Conservation (phyloP, 2,329 filamentous ascomycete genomes). For the Ophiostoma pallidulum region DNA sequence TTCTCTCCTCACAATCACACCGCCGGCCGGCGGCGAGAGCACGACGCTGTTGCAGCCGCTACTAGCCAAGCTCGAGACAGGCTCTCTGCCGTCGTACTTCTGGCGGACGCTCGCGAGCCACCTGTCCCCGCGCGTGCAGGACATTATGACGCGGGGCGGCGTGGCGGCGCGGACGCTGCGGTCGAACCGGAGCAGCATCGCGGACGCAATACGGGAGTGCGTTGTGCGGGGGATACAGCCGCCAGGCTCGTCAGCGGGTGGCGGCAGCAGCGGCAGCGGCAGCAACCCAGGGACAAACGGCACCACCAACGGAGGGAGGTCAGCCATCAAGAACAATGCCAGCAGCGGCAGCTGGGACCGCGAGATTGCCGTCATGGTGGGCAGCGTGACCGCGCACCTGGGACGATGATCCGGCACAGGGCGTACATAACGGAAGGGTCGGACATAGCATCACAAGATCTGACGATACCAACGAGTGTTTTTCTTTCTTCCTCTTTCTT, state of each 20-base stretch:
- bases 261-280: slow-evolving; percentile 22
- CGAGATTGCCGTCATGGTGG: slow-evolving; percentile 91
- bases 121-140: slow-evolving; percentile 67
- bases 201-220: slow-evolving; percentile 70
- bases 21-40: slow-evolving; percentile 21
- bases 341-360: slow-evolving; percentile 62
- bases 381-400: slow-evolving; percentile 59
- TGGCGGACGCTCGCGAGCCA: slow-evolving; percentile 81
- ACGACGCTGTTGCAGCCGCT: slow-evolving; percentile 60
- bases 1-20: not conserved
- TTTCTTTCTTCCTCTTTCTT: not conserved
- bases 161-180: slow-evolving; percentile 73
- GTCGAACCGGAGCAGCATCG: slow-evolving; percentile 63
- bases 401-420: too few relatives aligned
- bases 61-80: slow-evolving; percentile 71
- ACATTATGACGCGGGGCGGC: slow-evolving; percentile 74
- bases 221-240: slow-evolving; percentile 68
- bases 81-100: slow-evolving; percentile 81
- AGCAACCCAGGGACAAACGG: not conserved
- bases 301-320: slow-evolving; percentile 29
- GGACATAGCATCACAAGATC: too few relatives aligned
- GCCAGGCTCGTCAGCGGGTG: slow-evolving; percentile 36
- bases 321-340: slow-evolving; percentile 17
- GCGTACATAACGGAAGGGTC: too few relatives aligned
- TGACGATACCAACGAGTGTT: not conserved